These are phyloP conservation scores for Posidonia oceanica DNA, from an alignment of 116 monocot species.

Conservation along the genomic window DNA sequence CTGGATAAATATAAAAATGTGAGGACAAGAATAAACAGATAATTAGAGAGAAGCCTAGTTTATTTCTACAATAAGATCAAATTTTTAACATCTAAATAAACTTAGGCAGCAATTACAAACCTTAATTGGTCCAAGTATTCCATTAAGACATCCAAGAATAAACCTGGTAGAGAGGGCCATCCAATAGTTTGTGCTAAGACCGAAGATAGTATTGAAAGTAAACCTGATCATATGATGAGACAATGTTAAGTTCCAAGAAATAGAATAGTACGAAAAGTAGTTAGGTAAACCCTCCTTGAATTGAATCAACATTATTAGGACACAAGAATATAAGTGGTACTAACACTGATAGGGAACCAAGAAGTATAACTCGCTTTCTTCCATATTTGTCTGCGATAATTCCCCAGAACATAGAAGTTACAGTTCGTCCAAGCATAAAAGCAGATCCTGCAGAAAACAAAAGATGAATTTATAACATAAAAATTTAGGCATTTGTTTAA, in stretches of 20 bases:
- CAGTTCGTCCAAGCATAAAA: slow-evolving; percentile 54
- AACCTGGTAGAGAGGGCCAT: slow-evolving; percentile 62
- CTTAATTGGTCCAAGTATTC: slow-evolving; percentile 56
- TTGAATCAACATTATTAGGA: too few relatives aligned
- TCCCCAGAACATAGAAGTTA: slow-evolving; percentile 68
- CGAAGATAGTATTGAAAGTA: slow-evolving; percentile 52
- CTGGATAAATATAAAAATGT: slow-evolving; percentile 13
- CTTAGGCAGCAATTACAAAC: slow-evolving; percentile 9
- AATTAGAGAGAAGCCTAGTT: too few relatives aligned
- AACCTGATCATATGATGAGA: slow-evolving; percentile 17
- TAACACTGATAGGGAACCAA: slow-evolving; percentile 44
- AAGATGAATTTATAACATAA: not conserved
- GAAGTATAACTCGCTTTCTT: slow-evolving; percentile 63
- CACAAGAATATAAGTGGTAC: slow-evolving; percentile 1
- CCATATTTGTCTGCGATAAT: slow-evolving; percentile 57
- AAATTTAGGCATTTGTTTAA: not conserved
- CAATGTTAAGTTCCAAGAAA: not conserved
- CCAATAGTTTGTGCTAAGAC: slow-evolving; percentile 54
- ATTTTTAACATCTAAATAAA: not conserved
- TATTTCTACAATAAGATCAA: too few relatives aligned
- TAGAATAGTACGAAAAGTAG: not conserved
- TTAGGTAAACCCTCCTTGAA: not conserved
- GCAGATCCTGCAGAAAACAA: not conserved
- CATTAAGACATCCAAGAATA: slow-evolving; percentile 47
- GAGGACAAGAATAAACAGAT: not conserved